A percentile compares a stretch with the other conserved stretches of the same genome.
Evolutionary conservation across 164 flowering plant species (phyloP).

Genomic region (Annona cherimola): DNA sequence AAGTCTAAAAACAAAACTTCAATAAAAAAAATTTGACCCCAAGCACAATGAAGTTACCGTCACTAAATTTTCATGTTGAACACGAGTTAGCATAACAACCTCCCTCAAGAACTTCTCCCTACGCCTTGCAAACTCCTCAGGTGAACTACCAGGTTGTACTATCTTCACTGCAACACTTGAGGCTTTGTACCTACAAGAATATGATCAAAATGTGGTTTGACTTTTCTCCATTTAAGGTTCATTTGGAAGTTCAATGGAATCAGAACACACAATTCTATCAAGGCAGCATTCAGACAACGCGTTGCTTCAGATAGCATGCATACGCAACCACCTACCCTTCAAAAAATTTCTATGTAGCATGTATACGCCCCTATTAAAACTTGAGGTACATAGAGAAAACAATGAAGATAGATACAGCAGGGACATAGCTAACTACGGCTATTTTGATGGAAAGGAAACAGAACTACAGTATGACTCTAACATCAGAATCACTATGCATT

Average conservation of each 20-base stretch:
- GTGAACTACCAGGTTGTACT: slow-evolving; percentile 5
- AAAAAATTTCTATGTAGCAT: too few species aligned
- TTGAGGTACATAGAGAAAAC: too few species aligned
- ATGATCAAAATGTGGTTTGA: neutral
- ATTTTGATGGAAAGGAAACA: neutral
- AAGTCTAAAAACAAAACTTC: neutral
- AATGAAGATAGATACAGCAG: too few species aligned
- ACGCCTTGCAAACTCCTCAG: slow-evolving; percentile 3
- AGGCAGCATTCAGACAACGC: too few species aligned
- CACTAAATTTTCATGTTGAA: slow-evolving; percentile 25
- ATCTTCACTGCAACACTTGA: slow-evolving; percentile 25
- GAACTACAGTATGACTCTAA: neutral
- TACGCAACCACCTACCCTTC: too few species aligned
- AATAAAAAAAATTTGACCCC: neutral
- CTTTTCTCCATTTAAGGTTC: neutral
- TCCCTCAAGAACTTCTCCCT: slow-evolving; percentile 22
- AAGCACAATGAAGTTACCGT: slow-evolving; percentile 11
- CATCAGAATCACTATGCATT: neutral
- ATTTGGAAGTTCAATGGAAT: neutral
- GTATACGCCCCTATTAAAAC: too few species aligned
- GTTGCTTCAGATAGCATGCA: too few species aligned
- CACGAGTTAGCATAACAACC: slow-evolving; percentile 19
- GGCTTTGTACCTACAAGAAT: slow-evolving; percentile 23
- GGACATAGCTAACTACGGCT: too few species aligned
- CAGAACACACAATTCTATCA: neutral